phyloP scores from a whole-genome alignment of 225 moss, liverwort and hornwort genomes.

The Bryoerythrophyllum caledonicum region DNA sequence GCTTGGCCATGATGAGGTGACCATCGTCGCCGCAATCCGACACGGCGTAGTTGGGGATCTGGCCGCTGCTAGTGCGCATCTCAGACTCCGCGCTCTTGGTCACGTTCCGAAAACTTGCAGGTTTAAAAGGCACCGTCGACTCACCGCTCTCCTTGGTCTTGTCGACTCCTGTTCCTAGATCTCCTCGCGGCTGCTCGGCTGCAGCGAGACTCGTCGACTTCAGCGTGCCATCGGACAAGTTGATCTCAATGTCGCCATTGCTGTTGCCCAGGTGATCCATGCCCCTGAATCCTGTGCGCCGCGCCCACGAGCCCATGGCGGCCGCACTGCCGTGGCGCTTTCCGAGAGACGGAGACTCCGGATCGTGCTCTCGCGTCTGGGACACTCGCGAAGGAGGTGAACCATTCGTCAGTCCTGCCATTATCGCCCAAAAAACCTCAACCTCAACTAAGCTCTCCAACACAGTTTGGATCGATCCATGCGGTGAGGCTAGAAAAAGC shows the following conservation, averaged over 20 bases:
- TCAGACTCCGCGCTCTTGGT: conserved; percentile 21
- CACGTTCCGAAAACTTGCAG: conserved; percentile 22
- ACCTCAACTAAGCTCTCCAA: no score
- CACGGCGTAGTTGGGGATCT: conserved; percentile 46
- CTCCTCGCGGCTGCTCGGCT: conserved; percentile 15
- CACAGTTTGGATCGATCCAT: no score
- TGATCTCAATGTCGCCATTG: conserved; percentile 33
- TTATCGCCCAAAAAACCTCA: not conserved
- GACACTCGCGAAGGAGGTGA: conserved; percentile 28
- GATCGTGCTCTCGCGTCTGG: conserved; percentile 35
- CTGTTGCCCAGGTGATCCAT: conserved; percentile 30
- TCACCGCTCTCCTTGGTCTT: conserved; percentile 23
- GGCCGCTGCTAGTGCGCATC: conserved; percentile 35
- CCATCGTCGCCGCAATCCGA: conserved; percentile 44
- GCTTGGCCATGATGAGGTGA: conserved; percentile 58
- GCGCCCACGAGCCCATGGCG: conserved; percentile 33
- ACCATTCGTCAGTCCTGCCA: conserved; percentile 8
- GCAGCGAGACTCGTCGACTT: no score
- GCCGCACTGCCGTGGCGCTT: conserved; percentile 30
- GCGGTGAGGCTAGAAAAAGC: not conserved
- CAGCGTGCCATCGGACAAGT: conserved; percentile 31
- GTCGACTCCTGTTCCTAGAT: conserved; percentile 23
- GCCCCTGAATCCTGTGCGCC: conserved; percentile 36
- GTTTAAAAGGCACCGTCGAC: conserved; percentile 6
- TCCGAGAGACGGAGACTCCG: conserved; percentile 30